Conservation (phyloP, 345 rosid species). For the Citrus australasica region DNA sequence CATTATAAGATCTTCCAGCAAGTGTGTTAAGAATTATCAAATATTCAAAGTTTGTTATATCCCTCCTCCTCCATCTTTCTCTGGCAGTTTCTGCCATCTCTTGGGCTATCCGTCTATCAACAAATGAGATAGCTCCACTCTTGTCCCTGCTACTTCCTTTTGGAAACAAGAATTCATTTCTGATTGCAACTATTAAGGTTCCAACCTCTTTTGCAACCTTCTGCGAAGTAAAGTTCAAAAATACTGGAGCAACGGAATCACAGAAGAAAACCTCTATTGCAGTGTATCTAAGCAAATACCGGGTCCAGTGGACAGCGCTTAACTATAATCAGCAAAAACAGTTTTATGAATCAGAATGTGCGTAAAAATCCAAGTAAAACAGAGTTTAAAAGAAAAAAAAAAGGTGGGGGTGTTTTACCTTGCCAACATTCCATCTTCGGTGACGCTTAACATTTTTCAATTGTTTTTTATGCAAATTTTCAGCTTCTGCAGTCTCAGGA, state of each 20-base stretch:
- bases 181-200: slow-evolving; percentile 69
- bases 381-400: neutral
- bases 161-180: slow-evolving; percentile 82
- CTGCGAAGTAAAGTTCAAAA: slow-evolving; percentile 70
- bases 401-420: slow-evolving; percentile 41
- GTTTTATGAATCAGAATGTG: slow-evolving; percentile 19
- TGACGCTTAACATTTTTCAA: slow-evolving; percentile 73
- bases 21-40: slow-evolving; percentile 88
- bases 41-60: slow-evolving; percentile 92
- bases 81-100: slow-evolving; percentile 95
- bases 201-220: slow-evolving; percentile 92
- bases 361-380: slow-evolving; percentile 15
- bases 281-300: slow-evolving; percentile 92
- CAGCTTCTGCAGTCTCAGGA: slow-evolving; percentile 46
- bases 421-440: slow-evolving; percentile 82
- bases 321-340: slow-evolving; percentile 45
- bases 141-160: slow-evolving; percentile 85
- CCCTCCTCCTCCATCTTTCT: slow-evolving; percentile 96
- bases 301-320: slow-evolving; percentile 87
- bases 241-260: slow-evolving; percentile 69
- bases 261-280: slow-evolving; percentile 80
- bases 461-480: slow-evolving; percentile 43
- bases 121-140: slow-evolving; percentile 69
- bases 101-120: slow-evolving; percentile 79
- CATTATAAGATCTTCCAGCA: slow-evolving; percentile 96